phyloP scores from a whole-genome alignment of 805 yeast species.

The Candida insectalens region DNA sequence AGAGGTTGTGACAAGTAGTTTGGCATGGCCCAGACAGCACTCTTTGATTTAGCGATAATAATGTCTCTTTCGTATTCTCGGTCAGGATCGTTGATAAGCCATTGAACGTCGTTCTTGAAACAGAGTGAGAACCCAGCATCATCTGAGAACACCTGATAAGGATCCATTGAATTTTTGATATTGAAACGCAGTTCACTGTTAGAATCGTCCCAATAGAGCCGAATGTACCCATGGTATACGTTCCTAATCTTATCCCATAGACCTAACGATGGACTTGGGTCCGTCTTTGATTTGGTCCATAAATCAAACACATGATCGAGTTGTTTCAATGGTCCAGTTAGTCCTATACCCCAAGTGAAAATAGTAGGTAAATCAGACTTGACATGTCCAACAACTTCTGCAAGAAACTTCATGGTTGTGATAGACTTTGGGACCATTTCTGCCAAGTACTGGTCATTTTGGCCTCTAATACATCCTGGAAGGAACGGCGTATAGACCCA shows the following conservation, averaged over 20 bases:
- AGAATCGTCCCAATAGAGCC: slow-evolving; percentile 39
- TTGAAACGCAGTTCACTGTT: slow-evolving; percentile 43
- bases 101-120: slow-evolving; percentile 52
- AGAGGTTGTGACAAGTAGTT: slow-evolving; percentile 50
- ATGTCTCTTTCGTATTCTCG: slow-evolving; percentile 50
- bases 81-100: slow-evolving; percentile 55
- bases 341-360: slow-evolving; percentile 77
- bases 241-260: slow-evolving; percentile 87
- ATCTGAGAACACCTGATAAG: slow-evolving; percentile 57
- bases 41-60: slow-evolving; percentile 51
- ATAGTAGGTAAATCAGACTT: slow-evolving; percentile 49
- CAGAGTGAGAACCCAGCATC: slow-evolving; percentile 72
- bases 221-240: slow-evolving; percentile 58
- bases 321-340: slow-evolving; percentile 77
- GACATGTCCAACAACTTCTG: slow-evolving; percentile 48
- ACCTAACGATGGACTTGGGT: slow-evolving; percentile 77
- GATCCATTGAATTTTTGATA: slow-evolving; percentile 70
- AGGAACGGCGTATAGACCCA: slow-evolving; percentile 54
- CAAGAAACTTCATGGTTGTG: slow-evolving; percentile 62
- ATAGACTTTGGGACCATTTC: slow-evolving; percentile 66
- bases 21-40: slow-evolving; percentile 65
- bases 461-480: slow-evolving; percentile 28
- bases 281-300: slow-evolving; percentile 83
- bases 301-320: slow-evolving; percentile 69
- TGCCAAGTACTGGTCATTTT: slow-evolving; percentile 36